Base-by-base conservation (phyloP, 495 filamentous ascomycete species). In the Penicillium coprophilum region DNA sequence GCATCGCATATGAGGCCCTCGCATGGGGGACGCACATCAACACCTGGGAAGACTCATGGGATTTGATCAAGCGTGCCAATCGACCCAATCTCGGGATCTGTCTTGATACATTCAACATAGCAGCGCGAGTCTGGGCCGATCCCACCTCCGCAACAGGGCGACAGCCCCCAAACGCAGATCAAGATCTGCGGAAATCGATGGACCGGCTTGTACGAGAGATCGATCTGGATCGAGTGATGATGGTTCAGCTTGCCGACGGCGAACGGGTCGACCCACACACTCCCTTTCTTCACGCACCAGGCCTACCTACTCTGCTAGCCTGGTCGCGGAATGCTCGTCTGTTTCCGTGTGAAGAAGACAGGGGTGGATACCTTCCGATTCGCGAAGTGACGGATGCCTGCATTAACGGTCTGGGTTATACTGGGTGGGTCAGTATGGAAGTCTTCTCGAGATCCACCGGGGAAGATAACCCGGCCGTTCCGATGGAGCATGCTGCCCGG, bases 21-120 rank as follows among this genome's bases (percentile, higher is more conserved):
- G 83, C 81, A 43, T 90, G 86, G 85, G 87, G 85, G 27, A 89
- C 87, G 2, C 77, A 82, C 56, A 72, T 84, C 46, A 81, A 89
- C 67, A 82, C 77, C 69, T 90, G 87, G 88, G 85, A 91, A 61
- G 67, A 74, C 46, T 80, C 75, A 59, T 91, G 86, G 85, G 78
- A 85, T 21, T 70, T 91, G 9, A 82, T 89, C 1, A 59, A 72
- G 49, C 68, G 65, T 19, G 87, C 88, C 43, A 73, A 89, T 63
- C 70, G 87, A 15, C 76, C 78, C 6, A 91, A 90, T 69, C 85
- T 91, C 53, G 88, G 87, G 8, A 72, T 88, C 55, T 89, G 86
- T 67, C 75, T 91, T 17, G 88, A 91, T 69, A 89, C 85, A 0
- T 91, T 87, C 70, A 88, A 91, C 70, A 89, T 90, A 46, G 84